These are phyloP conservation scores for Taiozyma sp. DNA, from an alignment of 1,139 yeast genomes.

Conservation along the genomic window DNA sequence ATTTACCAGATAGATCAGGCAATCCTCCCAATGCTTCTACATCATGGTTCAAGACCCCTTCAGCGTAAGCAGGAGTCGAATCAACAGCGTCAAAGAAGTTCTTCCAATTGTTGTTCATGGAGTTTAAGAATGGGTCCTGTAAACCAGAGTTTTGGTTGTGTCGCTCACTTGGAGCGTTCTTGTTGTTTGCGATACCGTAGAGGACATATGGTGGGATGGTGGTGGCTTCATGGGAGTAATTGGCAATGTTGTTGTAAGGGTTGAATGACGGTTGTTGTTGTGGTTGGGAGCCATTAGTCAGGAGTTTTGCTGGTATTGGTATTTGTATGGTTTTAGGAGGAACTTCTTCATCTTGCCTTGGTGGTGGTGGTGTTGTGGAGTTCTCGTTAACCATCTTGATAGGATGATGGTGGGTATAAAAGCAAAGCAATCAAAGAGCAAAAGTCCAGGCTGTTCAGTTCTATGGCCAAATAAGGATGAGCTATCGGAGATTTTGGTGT, in stretches of 20 bases:
- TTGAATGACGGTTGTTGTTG: background rate
- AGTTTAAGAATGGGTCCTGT: conserved; percentile 24
- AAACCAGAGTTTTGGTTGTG: conserved; percentile 18
- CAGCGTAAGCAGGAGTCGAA: conserved; percentile 24
- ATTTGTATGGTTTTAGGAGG: background rate
- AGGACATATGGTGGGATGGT: conserved; percentile 53
- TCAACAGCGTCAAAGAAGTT: conserved; percentile 25
- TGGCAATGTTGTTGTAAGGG: conserved; percentile 12
- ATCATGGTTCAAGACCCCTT: conserved; percentile 20
- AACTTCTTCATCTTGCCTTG: too few relatives aligned
- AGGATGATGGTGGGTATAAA: background rate
- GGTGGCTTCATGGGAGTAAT: conserved; percentile 29
- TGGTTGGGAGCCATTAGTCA: background rate
- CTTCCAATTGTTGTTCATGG: conserved; percentile 26
- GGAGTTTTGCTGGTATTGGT: background rate
- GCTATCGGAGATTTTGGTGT: too few relatives aligned
- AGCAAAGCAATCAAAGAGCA: background rate
- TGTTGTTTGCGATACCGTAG: conserved; percentile 45
- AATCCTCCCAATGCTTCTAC: conserved; percentile 14
- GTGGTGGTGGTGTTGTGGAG: too few relatives aligned
- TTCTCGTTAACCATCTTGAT: background rate
- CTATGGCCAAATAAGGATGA: too few relatives aligned
- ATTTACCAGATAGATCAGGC: conserved; percentile 39
- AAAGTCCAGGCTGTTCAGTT: too few relatives aligned
- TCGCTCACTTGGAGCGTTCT: conserved; percentile 9